Evolutionary conservation across 139 green algal genomes (phyloP).

Genomic region (Edaphochlamys debaryana): DNA sequence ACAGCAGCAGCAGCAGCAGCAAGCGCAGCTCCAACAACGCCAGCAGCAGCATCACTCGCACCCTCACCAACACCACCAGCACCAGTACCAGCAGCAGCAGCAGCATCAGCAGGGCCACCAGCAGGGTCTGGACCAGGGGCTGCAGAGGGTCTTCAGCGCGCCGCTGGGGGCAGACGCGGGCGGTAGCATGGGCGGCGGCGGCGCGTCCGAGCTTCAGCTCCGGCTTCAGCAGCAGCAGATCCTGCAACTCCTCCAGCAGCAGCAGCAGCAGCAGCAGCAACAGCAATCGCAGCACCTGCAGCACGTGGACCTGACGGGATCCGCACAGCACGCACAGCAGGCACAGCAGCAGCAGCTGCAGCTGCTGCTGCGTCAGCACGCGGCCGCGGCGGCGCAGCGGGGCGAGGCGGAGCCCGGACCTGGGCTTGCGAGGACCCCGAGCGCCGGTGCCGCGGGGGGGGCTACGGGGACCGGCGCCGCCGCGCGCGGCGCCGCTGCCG

Average conservation of each 20-base stretch:
- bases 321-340: not conserved
- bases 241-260: not conserved
- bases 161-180: not conserved
- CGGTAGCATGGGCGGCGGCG: not conserved
- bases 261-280: not conserved
- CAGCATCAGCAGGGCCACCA: not conserved
- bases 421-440: not conserved
- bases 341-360: not conserved
- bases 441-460: not conserved
- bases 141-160: not conserved
- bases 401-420: no score
- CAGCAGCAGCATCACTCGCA: not conserved
- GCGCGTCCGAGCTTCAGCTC: not conserved
- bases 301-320: no score
- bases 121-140: not conserved
- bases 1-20: not conserved
- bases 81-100: not conserved
- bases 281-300: not conserved
- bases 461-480: no score
- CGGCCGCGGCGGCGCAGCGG: no score
- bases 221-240: not conserved
- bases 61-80: conserved; percentile 3
- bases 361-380: not conserved
- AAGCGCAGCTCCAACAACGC: not conserved
- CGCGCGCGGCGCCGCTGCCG: no score